Conservation (phyloP, 73 alveolate species). For the Tetrahymena malaccensis region DNA sequence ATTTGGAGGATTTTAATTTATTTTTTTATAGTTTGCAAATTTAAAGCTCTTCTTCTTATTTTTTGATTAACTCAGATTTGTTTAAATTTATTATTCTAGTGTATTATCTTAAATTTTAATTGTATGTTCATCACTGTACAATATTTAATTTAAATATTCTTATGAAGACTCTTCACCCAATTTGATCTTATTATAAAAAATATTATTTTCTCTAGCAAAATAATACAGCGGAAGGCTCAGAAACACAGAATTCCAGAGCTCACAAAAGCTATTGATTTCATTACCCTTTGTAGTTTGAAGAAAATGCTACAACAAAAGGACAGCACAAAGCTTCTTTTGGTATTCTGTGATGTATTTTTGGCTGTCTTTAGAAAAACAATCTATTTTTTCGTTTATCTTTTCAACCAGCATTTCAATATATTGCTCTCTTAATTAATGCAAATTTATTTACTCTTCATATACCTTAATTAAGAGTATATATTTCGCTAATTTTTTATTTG, state of each 20-base stretch:
- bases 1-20: neutral
- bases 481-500: neutral
- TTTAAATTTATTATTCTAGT: neutral
- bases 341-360: neutral
- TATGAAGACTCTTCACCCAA: neutral
- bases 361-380: neutral
- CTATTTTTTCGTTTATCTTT: neutral
- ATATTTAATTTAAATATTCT: neutral
- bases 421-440: neutral
- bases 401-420: neutral
- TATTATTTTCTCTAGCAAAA: neutral
- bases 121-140: neutral
- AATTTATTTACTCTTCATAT: neutral
- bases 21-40: neutral
- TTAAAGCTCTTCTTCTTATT: neutral
- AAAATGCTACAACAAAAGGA: neutral
- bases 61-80: neutral
- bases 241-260: neutral
- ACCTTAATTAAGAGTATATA: neutral
- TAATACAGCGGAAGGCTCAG: neutral
- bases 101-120: neutral
- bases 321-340: neutral
- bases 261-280: neutral
- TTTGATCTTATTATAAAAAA: neutral
- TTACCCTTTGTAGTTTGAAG: neutral